Conservation (phyloP, 768 basidiomycete species). For the Amanita polypyramis region DNA sequence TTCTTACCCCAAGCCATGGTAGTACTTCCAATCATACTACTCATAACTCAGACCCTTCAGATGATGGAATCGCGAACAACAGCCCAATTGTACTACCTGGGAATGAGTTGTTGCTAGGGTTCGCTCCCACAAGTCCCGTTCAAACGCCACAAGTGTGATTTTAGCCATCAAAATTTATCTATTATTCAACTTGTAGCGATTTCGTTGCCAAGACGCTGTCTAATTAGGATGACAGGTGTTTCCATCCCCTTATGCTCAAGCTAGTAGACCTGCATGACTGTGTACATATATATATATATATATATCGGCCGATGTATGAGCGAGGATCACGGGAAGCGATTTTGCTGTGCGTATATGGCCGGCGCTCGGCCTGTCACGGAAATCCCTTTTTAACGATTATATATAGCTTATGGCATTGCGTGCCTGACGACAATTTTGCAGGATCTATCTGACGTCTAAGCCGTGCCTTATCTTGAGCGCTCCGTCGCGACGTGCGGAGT, state of each 20-base stretch:
- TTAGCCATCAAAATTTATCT: not conserved
- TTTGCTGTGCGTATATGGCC: no score
- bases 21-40: not conserved
- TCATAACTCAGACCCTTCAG: not conserved
- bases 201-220: not conserved
- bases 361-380: no score
- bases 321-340: no score
- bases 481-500: not conserved
- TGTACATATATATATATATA: no score
- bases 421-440: not conserved
- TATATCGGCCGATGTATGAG: no score
- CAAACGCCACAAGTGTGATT: not conserved
- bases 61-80: conserved; percentile 5
- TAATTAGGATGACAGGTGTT: not conserved
- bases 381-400: no score
- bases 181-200: no score
- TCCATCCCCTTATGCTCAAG: no score
- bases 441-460: not conserved
- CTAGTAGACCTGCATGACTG: no score
- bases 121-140: conserved; percentile 28
- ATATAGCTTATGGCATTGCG: not conserved
- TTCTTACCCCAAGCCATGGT: not conserved
- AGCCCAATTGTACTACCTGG: conserved; percentile 18
- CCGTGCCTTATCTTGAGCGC: not conserved
- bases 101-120: conserved; percentile 25